A percentile compares a stretch with the other conserved stretches of the same genome.
Conservation (phyloP, 768 basidiomycete species). For the Naganishia vishniacii region DNA sequence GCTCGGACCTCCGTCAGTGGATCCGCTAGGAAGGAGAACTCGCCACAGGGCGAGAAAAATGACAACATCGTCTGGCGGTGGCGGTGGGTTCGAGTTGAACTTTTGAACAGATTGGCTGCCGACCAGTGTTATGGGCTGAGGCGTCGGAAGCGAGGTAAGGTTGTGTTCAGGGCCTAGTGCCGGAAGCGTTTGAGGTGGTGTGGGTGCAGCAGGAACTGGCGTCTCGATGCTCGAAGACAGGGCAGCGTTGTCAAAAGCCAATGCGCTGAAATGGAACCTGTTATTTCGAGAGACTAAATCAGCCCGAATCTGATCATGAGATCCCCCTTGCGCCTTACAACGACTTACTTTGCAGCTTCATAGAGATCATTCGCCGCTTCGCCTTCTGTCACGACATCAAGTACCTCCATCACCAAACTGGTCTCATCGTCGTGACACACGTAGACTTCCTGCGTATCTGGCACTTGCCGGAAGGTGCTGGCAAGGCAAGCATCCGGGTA, state of each 20-base stretch:
- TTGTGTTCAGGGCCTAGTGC: constrained; percentile 47
- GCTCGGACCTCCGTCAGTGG: constrained; percentile 17
- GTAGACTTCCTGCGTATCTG: constrained; percentile 92
- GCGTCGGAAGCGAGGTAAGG: constrained; percentile 50
- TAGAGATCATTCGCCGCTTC: constrained; percentile 53
- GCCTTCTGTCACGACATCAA: constrained; percentile 60
- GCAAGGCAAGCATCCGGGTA: neutral
- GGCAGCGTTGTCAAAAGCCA: constrained; percentile 87
- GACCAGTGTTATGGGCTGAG: constrained; percentile 56
- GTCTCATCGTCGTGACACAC: constrained; percentile 63
- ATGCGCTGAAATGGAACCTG: constrained; percentile 84
- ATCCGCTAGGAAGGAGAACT: constrained; percentile 50
- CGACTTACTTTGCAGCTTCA: constrained; percentile 65
- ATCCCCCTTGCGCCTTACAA: neutral
- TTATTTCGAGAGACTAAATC: neutral
- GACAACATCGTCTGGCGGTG: constrained; percentile 60
- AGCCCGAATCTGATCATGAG: neutral
- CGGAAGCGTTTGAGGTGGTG: neutral
- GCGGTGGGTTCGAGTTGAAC: constrained; percentile 51
- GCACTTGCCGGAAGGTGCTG: constrained; percentile 73
- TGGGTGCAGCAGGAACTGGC: constrained; percentile 48
- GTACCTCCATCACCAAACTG: constrained; percentile 77
- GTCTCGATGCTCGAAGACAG: constrained; percentile 52
- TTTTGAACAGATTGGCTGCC: constrained; percentile 72
- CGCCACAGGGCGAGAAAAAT: constrained; percentile 79